phyloP scores from a whole-genome alignment of 1,139 yeast genomes.

The Starmera stellimalicola region DNA sequence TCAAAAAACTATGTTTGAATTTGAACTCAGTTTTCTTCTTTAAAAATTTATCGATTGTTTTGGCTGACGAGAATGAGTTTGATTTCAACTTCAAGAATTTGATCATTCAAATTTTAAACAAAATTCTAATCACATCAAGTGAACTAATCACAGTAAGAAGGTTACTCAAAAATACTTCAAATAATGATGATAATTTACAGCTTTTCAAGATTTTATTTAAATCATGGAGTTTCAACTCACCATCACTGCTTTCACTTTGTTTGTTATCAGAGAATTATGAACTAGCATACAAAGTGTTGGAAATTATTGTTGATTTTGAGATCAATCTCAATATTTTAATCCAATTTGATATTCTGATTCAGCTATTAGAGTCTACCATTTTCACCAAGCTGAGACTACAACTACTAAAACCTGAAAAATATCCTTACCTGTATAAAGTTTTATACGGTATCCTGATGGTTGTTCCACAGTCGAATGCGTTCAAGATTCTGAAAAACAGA shows the following conservation, averaged over 20 bases:
- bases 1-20: slow-evolving; percentile 75
- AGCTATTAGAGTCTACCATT: slow-evolving; percentile 78
- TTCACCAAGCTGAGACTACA: slow-evolving; percentile 83
- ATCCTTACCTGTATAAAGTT: slow-evolving; percentile 79
- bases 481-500: slow-evolving; percentile 68
- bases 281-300: slow-evolving; percentile 72
- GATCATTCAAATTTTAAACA: slow-evolving; percentile 81
- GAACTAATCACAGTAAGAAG: slow-evolving; percentile 67
- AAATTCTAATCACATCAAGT: slow-evolving; percentile 80
- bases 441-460: slow-evolving; percentile 90
- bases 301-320: slow-evolving; percentile 60
- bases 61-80: slow-evolving; percentile 38
- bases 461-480: slow-evolving; percentile 93
- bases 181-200: slow-evolving; percentile 49
- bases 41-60: slow-evolving; percentile 68
- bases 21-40: slow-evolving; percentile 79
- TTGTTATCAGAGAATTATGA: slow-evolving; percentile 84
- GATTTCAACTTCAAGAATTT: slow-evolving; percentile 68
- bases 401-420: slow-evolving; percentile 73
- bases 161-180: slow-evolving; percentile 40
- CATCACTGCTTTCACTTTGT: slow-evolving; percentile 82
- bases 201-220: slow-evolving; percentile 72
- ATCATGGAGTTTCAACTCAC: slow-evolving; percentile 90
- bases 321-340: slow-evolving; percentile 61
- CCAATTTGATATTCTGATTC: slow-evolving; percentile 75